Evolutionary conservation across 371 early-diverging fungal species (phyloP), one percentile per base, ranked within the genome.

Genomic region (Syncephalis plumigaleata): DNA sequence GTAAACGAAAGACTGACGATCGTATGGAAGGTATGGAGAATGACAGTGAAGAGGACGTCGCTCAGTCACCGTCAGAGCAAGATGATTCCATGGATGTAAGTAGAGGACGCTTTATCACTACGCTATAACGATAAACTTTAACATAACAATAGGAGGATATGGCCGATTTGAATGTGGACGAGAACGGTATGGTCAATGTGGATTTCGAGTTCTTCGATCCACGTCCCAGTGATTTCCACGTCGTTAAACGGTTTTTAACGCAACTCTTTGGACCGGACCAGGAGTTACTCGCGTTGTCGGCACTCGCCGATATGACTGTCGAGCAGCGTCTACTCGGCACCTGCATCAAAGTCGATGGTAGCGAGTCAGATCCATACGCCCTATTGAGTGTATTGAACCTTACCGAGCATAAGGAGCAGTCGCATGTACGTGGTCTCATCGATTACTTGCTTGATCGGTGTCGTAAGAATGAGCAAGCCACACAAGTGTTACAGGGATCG

Each of bases 181-280:
- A 31, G 31, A 31, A 31, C 31, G 36, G 16, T 36, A 21, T 40
- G 16, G 25, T 96, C 23, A 75, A 93, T 50, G 89, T 95, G 11
- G 91, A 92, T 53, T 94, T 95, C 58, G 95, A 93, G 56, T 97
- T 95, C 58, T 89, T 81, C 64, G 87, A 87, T 47, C 84, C 87
- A 16, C 74, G 79, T 48, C 73, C 77, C 42, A 71, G 75, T 18
- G 98, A 97, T 65, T 97, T 79, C 54, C 93, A 92, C 54, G 84
- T 90, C 9, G 63, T 93, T 48, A 95, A 95, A 60, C 75, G 78
- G 23, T 70, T 97, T 8, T 51, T 94, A 11, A 59, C 53, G 18
- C 82, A 84, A 47, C 61, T 80, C 9, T 89, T 94, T 48, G 77
- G 77, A 17, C 70, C 78, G 42, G 92, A 95, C 60, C 66, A 79